Evolutionary conservation across 495 filamentous ascomycete species (phyloP), one percentile per base, ranked within the genome.

Genomic region (Xylaria grammica): DNA sequence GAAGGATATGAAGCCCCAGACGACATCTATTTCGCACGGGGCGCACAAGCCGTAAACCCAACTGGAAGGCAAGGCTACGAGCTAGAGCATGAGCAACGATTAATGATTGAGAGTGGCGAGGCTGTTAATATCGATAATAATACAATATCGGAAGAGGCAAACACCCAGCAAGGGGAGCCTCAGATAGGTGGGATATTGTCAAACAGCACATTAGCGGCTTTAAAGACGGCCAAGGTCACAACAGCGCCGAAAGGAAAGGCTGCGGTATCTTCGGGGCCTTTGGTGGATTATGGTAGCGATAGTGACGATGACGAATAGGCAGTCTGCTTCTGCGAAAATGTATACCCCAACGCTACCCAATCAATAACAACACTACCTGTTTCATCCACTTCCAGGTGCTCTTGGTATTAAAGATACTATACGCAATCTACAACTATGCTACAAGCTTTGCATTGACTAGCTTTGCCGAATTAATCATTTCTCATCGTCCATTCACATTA

Each of bases 1-100:
- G 84, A 90, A 56, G 95, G 96, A 1, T 99, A 98, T 74, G 93
- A 98, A 67, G 92, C 92, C 19, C 93, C 94, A 4, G 95, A 99
- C 76, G 91, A 96, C 69, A 89, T 98, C 20, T 97, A 94, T 85
- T 97, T 93, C 79, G 91, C 93, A 3, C 79, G 89, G 55, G 86
- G 84, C 0, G 74, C 75, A 9, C 84, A 86, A 65, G 84, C 85
- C 0, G 84, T 87, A 20, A 87, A 87, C 65, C 84, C 85, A 1
- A 73, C 77, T 13, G 86, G 86, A 0, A 73, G 86, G 59, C 77
- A 80, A 60, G 82, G 81, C 0, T 75, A 78, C 60, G 79, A 80
- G 52, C 63, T 84, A 2, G 80, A 79, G 66, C 71, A 79, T 27
- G 78, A 84, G 65, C 77, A 82, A 64, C 79, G 71, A 49, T 65